These are phyloP conservation scores for Trichosporon coremiiforme DNA, from an alignment of 1,284 basidiomycete species.

Conservation along the genomic window DNA sequence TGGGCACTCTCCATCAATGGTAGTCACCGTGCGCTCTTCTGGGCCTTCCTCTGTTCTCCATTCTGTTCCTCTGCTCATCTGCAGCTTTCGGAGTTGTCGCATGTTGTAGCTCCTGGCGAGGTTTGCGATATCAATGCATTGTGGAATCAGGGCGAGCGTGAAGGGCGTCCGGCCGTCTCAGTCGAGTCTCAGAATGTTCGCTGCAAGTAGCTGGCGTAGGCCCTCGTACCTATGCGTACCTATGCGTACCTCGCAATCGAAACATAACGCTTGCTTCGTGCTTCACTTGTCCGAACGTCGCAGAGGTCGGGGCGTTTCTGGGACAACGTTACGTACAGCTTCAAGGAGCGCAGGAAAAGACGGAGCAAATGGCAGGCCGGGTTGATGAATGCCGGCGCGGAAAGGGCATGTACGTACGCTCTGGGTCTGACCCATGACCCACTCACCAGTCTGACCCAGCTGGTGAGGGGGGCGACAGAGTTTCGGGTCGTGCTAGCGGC, in stretches of 20 bases:
- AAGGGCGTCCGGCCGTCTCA: neutral
- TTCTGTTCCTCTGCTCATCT: too few relatives aligned
- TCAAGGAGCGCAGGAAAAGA: neutral
- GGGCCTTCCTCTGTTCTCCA: neutral
- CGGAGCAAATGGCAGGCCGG: neutral
- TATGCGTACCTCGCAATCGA: constrained; percentile 7
- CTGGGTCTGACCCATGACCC: constrained; percentile 1
- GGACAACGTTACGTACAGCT: neutral
- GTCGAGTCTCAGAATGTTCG: neutral
- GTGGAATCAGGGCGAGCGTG: neutral
- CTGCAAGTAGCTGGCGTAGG: neutral
- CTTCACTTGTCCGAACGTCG: neutral
- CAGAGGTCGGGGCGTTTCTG: neutral
- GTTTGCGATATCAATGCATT: neutral
- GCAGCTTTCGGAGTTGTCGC: too few relatives aligned
- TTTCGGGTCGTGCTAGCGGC: constrained; percentile 11
- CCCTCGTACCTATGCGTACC: neutral
- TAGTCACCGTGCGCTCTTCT: neutral
- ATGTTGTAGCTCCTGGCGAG: too few relatives aligned
- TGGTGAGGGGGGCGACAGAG: neutral
- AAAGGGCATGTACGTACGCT: constrained; percentile 6
- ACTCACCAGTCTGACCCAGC: neutral
- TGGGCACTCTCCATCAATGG: neutral
- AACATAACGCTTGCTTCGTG: neutral
- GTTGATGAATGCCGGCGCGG: neutral